phyloP scores from a whole-genome alignment of 257 asterid species.

The Solanum lycopersicoides region DNA sequence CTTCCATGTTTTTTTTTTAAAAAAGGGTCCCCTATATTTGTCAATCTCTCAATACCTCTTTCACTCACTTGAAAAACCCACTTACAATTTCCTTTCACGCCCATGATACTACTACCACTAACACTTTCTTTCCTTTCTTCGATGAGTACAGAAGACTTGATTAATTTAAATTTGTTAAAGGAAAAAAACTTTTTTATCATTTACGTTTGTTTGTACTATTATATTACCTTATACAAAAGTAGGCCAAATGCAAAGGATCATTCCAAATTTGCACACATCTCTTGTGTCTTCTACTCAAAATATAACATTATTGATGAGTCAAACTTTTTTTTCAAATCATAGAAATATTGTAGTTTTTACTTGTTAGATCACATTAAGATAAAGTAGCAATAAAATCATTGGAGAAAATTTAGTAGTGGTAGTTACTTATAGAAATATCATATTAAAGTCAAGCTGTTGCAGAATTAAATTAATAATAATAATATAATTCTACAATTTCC shows the following conservation, averaged over 20 bases:
- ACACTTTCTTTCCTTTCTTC: neutral
- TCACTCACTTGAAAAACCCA: neutral
- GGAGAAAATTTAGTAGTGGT: neutral
- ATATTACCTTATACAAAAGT: neutral
- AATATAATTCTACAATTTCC: neutral
- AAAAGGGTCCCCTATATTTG: neutral
- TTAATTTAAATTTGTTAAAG: neutral
- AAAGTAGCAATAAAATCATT: neutral
- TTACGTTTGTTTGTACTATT: neutral
- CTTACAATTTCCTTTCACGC: neutral
- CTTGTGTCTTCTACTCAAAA: neutral
- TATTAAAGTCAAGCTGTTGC: neutral
- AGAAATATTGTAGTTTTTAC: neutral
- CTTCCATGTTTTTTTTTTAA: neutral
- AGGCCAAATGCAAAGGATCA: neutral
- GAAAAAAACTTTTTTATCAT: too few species aligned
- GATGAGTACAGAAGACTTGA: accelerated
- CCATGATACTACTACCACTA: neutral
- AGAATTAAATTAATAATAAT: neutral
- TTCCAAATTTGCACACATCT: neutral
- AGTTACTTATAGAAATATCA: neutral
- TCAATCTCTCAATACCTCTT: neutral
- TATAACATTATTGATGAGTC: neutral
- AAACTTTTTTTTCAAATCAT: neutral
- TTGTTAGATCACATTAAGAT: too few species aligned